Evolutionary conservation across 371 early-diverging fungal genomes (phyloP), one percentile per base, ranked within the genome.

Genomic region (Mucor circinelloides): DNA sequence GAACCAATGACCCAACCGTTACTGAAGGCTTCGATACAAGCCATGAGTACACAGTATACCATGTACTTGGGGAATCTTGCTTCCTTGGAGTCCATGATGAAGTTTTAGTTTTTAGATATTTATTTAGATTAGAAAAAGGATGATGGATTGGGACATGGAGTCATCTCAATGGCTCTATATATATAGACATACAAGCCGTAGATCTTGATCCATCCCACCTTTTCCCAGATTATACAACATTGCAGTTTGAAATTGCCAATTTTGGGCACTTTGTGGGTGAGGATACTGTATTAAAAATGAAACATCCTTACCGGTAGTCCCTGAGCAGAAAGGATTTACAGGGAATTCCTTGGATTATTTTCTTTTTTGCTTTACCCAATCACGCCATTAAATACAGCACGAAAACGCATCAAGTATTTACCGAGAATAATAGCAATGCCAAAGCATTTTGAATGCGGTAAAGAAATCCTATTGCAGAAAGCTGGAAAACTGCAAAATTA

Each of bases 1-100:
- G 80, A 73, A 21, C 81, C 84, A 46, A 79, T 79, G 10, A 78
- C 76, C 58, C 76, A 83, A 17, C 81, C 81, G 50, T 74, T 78
- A 27, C 73, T 70, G 44, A 81, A 66, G 3, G 84, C 73, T n/a
- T 70, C 78, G 10, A 83, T 19, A 21, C 71, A 76, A 17, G 78
- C 66, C 8, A 79, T 64, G 12, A 78, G 9, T 7, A 74, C 80
- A 60, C 77, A 77, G 46, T 72, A 79, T 12, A 83, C 62, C 79
- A 83, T 81, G 59, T 76, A 74, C 17, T 40, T 60, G 0, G 79
- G 80, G 7, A 71, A 70, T 25, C 63, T 68, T 4, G 73, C 23
- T 44, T 79, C 70, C 31, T 72, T 46, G 10, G 81, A 81, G 46
- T 83, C 77, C 79, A 79, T 79, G 23, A 13, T 25, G n/a, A 50